Percentiles rank a stretch among this genome's conserved stretches.
Evolutionary conservation across 257 asterid species (phyloP).

Genomic region (Salvia hispanica): DNA sequence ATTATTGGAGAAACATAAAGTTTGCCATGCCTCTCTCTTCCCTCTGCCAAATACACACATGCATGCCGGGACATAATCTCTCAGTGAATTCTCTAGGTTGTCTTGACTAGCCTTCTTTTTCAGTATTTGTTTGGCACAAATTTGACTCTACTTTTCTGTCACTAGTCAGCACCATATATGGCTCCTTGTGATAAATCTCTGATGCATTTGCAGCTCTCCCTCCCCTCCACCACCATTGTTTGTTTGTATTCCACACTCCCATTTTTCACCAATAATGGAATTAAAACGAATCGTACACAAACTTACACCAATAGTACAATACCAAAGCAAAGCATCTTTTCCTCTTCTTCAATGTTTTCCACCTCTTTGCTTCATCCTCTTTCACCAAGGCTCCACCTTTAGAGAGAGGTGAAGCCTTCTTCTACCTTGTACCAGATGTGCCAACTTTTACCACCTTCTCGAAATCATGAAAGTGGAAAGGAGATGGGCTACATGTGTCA

Average conservation of each 20-base stretch:
- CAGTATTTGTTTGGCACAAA: constrained; percentile 30
- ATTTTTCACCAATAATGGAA: not conserved
- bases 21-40: not conserved
- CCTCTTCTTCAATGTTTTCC: constrained; percentile 17
- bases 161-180: constrained; percentile 40
- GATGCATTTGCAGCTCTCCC: constrained; percentile 29
- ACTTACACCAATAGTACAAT: constrained; percentile 19
- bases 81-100: constrained; percentile 39
- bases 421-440: constrained; percentile 26
- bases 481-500: constrained; percentile 35
- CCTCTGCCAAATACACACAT: constrained; percentile 33
- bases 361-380: constrained; percentile 23
- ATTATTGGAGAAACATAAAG: constrained; percentile 23
- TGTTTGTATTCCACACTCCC: constrained; percentile 28
- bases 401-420: constrained; percentile 14
- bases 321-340: constrained; percentile 17
- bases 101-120: constrained; percentile 40
- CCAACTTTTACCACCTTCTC: constrained; percentile 16
- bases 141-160: constrained; percentile 81
- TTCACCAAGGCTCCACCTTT: constrained; percentile 25
- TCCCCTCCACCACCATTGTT: constrained; percentile 17
- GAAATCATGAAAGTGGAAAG: constrained; percentile 21
- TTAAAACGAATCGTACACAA: constrained; percentile 22
- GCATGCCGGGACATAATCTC: constrained; percentile 53
- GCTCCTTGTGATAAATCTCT: constrained; percentile 41